phyloP scores from a whole-genome alignment of 2,329 filamentous ascomycete genomes.

The Diaporthe sp. region DNA sequence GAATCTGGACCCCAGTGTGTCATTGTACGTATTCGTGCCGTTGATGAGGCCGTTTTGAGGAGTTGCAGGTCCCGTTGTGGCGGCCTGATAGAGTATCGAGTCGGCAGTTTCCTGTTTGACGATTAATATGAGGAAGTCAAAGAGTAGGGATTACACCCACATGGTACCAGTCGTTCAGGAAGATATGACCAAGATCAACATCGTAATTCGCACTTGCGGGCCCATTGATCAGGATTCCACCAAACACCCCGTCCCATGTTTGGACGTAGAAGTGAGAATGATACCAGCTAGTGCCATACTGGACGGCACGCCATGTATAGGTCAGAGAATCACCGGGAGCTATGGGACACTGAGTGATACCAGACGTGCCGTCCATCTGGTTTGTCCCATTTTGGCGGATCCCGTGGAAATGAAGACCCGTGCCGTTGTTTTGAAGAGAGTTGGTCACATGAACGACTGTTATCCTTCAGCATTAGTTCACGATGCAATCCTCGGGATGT shows the following conservation, averaged over 20 bases:
- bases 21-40: slow-evolving; percentile 51
- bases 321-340: slow-evolving; percentile 61
- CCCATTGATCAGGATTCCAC: slow-evolving; percentile 69
- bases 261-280: slow-evolving; percentile 67
- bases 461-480: not conserved
- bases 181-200: slow-evolving; percentile 67
- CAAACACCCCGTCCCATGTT: slow-evolving; percentile 64
- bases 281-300: slow-evolving; percentile 67
- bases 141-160: not conserved
- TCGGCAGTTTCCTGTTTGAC: slow-evolving; percentile 54
- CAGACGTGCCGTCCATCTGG: slow-evolving; percentile 49
- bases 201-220: slow-evolving; percentile 69
- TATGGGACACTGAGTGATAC: slow-evolving; percentile 59
- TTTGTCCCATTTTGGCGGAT: slow-evolving; percentile 48
- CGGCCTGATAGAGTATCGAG: slow-evolving; percentile 44
- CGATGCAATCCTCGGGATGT: not conserved
- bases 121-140: not conserved
- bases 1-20: slow-evolving; percentile 47
- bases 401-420: slow-evolving; percentile 53
- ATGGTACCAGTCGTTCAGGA: slow-evolving; percentile 64
- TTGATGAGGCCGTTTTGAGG: slow-evolving; percentile 58
- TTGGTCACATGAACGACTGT: slow-evolving; percentile 46
- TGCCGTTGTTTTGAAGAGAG: slow-evolving; percentile 47
- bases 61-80: slow-evolving; percentile 45
- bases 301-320: slow-evolving; percentile 66